Evolutionary conservation across 2,329 filamentous ascomycete genomes (phyloP), one percentile per base, ranked within the genome.

Genomic region (Ophiosphaerella herpotricha): DNA sequence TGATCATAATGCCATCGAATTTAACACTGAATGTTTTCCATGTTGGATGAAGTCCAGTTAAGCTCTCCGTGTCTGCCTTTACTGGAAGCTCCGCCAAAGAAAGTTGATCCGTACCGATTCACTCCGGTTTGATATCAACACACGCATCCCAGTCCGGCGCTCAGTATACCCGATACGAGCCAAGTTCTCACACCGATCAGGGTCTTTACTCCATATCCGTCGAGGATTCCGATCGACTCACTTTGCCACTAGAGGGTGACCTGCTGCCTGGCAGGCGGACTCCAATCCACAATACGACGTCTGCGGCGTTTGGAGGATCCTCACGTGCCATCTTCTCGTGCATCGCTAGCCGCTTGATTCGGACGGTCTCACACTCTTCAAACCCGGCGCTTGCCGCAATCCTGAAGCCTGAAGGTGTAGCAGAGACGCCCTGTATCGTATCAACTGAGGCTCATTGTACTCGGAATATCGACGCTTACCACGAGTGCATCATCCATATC

Each of bases 361-460:
- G 53, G 21, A 66, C 43, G n/a, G 50, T 40, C 31, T 60, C 64
- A 21, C 55, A 54, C 46, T 63, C 60, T 46, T 64, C 55, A 43
- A 68, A 70, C 23, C 63, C 66, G 33, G 64, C 64, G 40, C 63
- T 64, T n/a, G 47, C 52, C 9, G 60, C 57, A 4, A 65, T 49
- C 18, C 39, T 52, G 13, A 60, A 58, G 39, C 65, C 64, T 44
- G 54, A 58, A 18, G 64, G 61, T 14, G 61, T 61, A 26, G 61
- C 65, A 38, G 65, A 67, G 40, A 67, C 50, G 26, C 61, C 61
- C 55, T 60, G 37, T 12, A 36, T 16, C 13, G n/a, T 29, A 39
- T 48, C 45, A 53, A 37, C 26, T 5, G 16, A 34, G 8, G 18
- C 35, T 37, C 37, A 39, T 29, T 38, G 18, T 45, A 13, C 39